These are phyloP conservation scores for Penicillium alfredii DNA, from an alignment of 495 filamentous ascomycete genomes.

Conservation along the genomic window DNA sequence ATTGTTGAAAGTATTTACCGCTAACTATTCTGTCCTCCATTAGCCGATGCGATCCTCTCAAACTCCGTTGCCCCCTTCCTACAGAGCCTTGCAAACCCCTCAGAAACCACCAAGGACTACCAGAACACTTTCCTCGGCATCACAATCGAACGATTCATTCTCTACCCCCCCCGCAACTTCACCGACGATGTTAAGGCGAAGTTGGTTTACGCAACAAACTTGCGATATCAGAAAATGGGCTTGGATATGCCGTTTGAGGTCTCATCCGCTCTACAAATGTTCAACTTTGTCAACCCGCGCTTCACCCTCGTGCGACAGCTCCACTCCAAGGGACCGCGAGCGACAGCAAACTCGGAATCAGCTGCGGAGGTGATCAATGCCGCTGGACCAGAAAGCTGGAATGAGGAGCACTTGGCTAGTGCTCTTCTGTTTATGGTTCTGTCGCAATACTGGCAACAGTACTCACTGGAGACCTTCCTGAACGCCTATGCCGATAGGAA, in stretches of 20 bases:
- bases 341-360: conserved; percentile 48
- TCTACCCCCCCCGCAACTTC: conserved; percentile 76
- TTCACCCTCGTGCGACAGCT: conserved; percentile 70
- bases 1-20: conserved; percentile 5
- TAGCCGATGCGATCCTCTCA: conserved; percentile 78
- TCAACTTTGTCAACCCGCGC: conserved; percentile 58
- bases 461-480: conserved; percentile 70
- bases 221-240: conserved; percentile 59
- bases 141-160: conserved; percentile 74
- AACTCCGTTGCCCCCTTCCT: conserved; percentile 71
- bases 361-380: conserved; percentile 59
- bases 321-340: conserved; percentile 63
- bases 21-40: conserved; percentile 26
- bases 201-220: conserved; percentile 57
- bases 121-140: conserved; percentile 60
- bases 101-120: conserved; percentile 57
- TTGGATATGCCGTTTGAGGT: conserved; percentile 64
- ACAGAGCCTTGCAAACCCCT: conserved; percentile 56
- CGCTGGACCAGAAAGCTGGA: conserved; percentile 61
- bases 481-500: conserved; percentile 51
- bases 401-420: conserved; percentile 74
- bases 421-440: conserved; percentile 79
- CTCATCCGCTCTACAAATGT: conserved; percentile 65
- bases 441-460: conserved; percentile 57
- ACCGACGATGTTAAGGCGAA: conserved; percentile 65